Evolutionary conservation across 2,329 filamentous ascomycete species (phyloP).

Genomic region (Alternaria panax): DNA sequence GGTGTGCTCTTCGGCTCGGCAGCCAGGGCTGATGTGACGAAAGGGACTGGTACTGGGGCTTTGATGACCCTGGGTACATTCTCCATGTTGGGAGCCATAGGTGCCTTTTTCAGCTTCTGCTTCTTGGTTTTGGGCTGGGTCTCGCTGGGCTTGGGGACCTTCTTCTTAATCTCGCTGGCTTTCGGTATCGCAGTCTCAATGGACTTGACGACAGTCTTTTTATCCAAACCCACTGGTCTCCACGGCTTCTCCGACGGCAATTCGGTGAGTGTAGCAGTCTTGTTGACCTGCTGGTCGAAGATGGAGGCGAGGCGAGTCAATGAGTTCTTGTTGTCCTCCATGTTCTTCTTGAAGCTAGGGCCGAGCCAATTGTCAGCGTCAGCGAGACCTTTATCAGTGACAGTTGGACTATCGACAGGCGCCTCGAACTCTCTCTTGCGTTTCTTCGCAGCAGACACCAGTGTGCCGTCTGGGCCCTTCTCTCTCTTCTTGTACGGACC

Average conservation of each 20-base stretch:
- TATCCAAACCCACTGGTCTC: neutral
- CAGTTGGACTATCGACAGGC: neutral
- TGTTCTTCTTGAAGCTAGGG: conserved; percentile 12
- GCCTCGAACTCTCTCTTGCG: conserved; percentile 25
- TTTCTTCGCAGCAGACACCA: conserved; percentile 22
- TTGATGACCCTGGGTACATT: neutral
- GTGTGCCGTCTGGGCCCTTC: neutral
- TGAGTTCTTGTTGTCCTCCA: conserved; percentile 8
- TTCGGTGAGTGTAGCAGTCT: neutral
- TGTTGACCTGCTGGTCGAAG: conserved; percentile 6
- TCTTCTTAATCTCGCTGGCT: neutral
- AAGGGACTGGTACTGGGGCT: neutral
- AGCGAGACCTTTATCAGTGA: neutral
- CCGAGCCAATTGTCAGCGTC: conserved; percentile 2
- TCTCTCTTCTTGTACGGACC: conserved; percentile 16
- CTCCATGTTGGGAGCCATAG: neutral
- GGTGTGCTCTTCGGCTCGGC: conserved; percentile 13
- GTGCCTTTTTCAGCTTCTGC: neutral
- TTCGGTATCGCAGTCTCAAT: neutral
- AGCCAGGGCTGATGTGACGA: neutral
- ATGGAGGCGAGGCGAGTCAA: conserved; percentile 17
- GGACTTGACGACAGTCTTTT: conserved; percentile 2
- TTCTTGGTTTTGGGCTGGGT: conserved; percentile 4
- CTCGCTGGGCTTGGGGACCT: neutral
- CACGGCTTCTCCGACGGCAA: conserved; percentile 6